phyloP scores from a whole-genome alignment of 495 filamentous ascomycete species.

The Penicillium turbatum region DNA sequence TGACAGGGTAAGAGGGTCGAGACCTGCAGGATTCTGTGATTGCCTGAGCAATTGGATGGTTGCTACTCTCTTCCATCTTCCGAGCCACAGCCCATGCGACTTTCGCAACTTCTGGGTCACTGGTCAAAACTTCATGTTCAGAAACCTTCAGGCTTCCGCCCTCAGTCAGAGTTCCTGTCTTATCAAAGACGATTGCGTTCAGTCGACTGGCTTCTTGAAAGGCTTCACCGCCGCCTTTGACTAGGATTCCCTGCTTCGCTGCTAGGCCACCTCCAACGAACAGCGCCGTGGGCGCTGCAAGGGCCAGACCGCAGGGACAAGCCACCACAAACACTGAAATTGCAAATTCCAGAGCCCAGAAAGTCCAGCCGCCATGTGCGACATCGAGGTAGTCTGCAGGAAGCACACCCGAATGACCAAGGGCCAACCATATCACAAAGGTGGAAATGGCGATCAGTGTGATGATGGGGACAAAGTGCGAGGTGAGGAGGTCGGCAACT shows the following conservation, averaged over 20 bases:
- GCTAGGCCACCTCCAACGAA: conserved; percentile 89
- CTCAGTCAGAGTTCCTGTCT: conserved; percentile 87
- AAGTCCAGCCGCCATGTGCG: conserved; percentile 71
- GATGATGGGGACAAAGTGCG: conserved; percentile 85
- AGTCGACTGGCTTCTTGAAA: conserved; percentile 89
- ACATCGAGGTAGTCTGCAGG: conserved; percentile 62
- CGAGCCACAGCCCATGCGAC: conserved; percentile 53
- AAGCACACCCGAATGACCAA: conserved; percentile 66
- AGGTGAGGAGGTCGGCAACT: conserved; percentile 76
- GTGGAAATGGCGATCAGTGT: conserved; percentile 76
- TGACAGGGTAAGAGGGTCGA: conserved; percentile 27
- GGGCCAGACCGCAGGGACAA: conserved; percentile 87
- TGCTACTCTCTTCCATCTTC: conserved; percentile 75
- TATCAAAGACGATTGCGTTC: conserved; percentile 90
- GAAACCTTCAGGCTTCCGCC: conserved; percentile 79
- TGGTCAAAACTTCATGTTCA: conserved; percentile 56
- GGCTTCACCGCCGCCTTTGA: conserved; percentile 92
- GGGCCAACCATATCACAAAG: conserved; percentile 75
- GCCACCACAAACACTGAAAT: conserved; percentile 95
- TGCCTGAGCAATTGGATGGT: conserved; percentile 82
- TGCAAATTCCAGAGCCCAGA: conserved; percentile 86
- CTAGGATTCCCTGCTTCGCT: conserved; percentile 82
- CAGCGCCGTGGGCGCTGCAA: conserved; percentile 89
- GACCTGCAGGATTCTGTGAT: conserved; percentile 63
- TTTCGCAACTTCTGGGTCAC: conserved; percentile 30